These are phyloP conservation scores for Picea engelmannii DNA, from an alignment of 83 land plant species.

Conservation along the genomic window DNA sequence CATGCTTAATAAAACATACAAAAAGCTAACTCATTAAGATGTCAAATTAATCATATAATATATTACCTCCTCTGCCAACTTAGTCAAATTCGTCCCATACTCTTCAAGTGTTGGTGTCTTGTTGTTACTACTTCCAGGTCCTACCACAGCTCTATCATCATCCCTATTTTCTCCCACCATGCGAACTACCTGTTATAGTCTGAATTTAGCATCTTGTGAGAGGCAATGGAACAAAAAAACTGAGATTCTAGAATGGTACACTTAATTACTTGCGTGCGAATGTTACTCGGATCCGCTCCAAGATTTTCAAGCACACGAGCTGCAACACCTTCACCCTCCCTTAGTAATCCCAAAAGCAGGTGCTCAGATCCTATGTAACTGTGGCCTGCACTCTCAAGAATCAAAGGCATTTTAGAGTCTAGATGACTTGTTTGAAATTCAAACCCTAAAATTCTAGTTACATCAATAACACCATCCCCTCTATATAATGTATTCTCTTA, in stretches of 20 bases:
- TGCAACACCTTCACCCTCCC: conserved; percentile 94
- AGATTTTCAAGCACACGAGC: conserved; percentile 87
- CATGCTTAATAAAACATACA: too few relatives aligned
- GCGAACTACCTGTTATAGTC: too few relatives aligned
- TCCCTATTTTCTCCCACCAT: too few relatives aligned
- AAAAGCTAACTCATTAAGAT: too few relatives aligned
- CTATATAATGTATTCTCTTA: too few relatives aligned
- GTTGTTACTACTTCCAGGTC: not conserved
- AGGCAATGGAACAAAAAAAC: too few relatives aligned
- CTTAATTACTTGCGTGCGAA: conserved; percentile 67
- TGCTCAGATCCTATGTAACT: conserved; percentile 94
- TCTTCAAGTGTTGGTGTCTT: conserved; percentile 12
- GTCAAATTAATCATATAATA: too few relatives aligned
- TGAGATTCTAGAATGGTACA: not conserved
- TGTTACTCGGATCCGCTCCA: conserved; percentile 84
- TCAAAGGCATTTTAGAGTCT: too few relatives aligned
- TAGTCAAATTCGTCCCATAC: conserved; percentile 17
- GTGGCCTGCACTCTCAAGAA: conserved; percentile 61
- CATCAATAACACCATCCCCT: too few relatives aligned
- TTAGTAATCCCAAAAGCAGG: conserved; percentile 70
- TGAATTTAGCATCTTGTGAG: too few relatives aligned
- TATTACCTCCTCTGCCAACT: conserved; percentile 11
- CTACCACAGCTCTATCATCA: not conserved
- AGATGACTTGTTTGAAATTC: too few relatives aligned
- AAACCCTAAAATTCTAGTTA: too few relatives aligned